Conservation (phyloP, 1,284 basidiomycete species). For the Tylopilus sp. region DNA sequence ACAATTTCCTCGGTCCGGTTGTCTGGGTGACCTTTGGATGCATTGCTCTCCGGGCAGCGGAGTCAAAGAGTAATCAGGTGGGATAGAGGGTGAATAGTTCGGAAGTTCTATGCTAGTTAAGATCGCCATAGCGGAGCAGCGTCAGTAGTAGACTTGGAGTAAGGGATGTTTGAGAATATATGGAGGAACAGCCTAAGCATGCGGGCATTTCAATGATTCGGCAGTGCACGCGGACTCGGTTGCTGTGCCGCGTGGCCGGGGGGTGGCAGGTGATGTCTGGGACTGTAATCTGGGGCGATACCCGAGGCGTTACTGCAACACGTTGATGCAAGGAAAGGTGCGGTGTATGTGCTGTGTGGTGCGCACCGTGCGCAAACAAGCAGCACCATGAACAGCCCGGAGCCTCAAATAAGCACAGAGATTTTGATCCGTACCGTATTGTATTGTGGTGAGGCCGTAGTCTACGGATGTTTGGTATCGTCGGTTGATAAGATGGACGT, state of each 20-base stretch:
- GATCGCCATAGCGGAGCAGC: constrained; percentile 16
- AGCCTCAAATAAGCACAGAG: background rate
- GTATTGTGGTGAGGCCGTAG: background rate
- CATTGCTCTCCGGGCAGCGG: constrained; percentile 33
- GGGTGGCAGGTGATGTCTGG: constrained; percentile 17
- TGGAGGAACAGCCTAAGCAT: constrained; percentile 12
- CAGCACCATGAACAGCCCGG: background rate
- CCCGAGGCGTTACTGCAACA: background rate
- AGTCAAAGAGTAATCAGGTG: constrained; percentile 35
- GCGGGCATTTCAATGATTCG: background rate
- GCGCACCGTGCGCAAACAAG: too few relatives aligned
- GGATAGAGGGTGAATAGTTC: constrained; percentile 29
- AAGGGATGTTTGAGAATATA: constrained; percentile 21
- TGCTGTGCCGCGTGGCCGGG: constrained; percentile 15
- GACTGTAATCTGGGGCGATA: constrained; percentile 10
- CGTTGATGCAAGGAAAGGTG: background rate
- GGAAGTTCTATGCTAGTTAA: constrained; percentile 22
- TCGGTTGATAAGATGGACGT: background rate
- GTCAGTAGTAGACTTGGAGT: too few relatives aligned
- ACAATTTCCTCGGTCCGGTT: constrained; percentile 22
- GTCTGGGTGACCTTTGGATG: constrained; percentile 32
- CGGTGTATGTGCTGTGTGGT: constrained; percentile 7
- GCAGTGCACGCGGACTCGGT: constrained; percentile 2
- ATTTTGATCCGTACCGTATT: constrained; percentile 7
- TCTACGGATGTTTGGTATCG: background rate